A percentile compares a stretch with the other conserved stretches of the same genome.
Conservation (phyloP, 2,329 filamentous ascomycete species). For the Penicillium sp. region DNA sequence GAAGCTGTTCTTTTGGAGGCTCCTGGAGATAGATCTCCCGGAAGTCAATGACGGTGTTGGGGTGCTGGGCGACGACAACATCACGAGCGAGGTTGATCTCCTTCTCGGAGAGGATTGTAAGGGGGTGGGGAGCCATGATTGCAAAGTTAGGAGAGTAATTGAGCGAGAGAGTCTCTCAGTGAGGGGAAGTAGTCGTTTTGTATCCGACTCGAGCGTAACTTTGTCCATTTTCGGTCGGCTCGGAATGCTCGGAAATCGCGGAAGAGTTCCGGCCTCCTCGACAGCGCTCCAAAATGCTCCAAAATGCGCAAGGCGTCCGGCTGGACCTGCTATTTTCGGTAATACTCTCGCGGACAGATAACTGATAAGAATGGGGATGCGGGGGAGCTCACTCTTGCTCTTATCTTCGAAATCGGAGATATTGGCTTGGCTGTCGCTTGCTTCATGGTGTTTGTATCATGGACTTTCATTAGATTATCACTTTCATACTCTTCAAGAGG, state of each 20-base stretch:
- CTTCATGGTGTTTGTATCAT: too few relatives aligned
- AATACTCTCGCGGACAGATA: not conserved
- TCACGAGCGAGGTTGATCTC: constrained; percentile 43
- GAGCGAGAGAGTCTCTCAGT: not conserved
- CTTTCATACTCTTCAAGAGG: too few relatives aligned
- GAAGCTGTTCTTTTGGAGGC: constrained; percentile 55
- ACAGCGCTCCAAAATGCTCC: not conserved
- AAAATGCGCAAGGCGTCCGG: not conserved
- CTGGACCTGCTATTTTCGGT: constrained; percentile 7
- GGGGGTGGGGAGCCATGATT: constrained; percentile 38
- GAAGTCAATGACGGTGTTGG: constrained; percentile 46
- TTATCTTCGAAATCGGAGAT: constrained; percentile 1
- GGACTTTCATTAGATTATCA: too few relatives aligned
- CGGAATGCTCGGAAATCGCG: constrained; percentile 16
- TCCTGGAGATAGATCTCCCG: constrained; percentile 58
- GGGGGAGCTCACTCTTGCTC: constrained; percentile 1
- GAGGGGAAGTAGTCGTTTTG: constrained; percentile 6
- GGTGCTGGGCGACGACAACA: constrained; percentile 35
- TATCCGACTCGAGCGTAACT: constrained; percentile 5
- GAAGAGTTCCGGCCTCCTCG: not conserved
- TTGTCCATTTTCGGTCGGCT: constrained; percentile 1
- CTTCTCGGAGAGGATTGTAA: constrained; percentile 39
- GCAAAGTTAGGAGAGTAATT: not conserved
- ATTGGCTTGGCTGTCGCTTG: not conserved
- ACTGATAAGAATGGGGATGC: not conserved